Base-by-base conservation (phyloP, 2,329 filamentous ascomycete species). In the Penicillium sumatraense region DNA sequence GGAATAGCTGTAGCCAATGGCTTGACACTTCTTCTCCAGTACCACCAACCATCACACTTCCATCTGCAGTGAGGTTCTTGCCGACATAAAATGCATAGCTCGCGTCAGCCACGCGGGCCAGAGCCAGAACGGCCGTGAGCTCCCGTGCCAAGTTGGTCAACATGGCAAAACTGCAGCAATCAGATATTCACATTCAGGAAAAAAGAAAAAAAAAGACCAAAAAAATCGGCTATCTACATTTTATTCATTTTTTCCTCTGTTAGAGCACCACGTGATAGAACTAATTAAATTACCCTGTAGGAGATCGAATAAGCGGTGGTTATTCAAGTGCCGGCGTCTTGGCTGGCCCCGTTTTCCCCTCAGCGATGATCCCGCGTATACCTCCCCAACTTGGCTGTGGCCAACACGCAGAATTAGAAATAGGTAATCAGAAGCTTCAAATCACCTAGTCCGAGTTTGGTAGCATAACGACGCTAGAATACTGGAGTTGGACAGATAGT, bases 21-120 rank as follows among this genome's bases (percentile, higher is more conserved):
- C 40, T 44, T 27, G 40, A 44, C 18, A 44, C 40, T 44, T 44
- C 40, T 44, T 44, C 40, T 11, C 40, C 40, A 11, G 40, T 44
- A 9, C 40, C 40, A 16, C 40, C 40, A 3, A 44, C 40, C 40
- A 44, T 44, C 14, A 44, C 40, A 9, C 40, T 44, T 26, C 40
- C 40, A 16, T 44, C 40, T 18, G 21, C 40, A 16, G 40, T 44
- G 40, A 44, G 40, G 40, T 44, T 44, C 6, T 29, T 44, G 14
- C 40, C 40, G 23, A 44, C 40, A 27, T 44, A 44, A n/a, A 44
- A 44, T n/a, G 40, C 40, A 20, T 44, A 44, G 13, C 40, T 44
- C 26, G 40, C 40, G 16, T 27, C 40, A n/a, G 23, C 23, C 40
- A 16, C 20, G 40, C 23, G 40, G 40, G 9, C 18, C 14, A 26